Conservation (phyloP, 2,329 filamentous ascomycete genomes). For the Xylariaceae sp. region DNA sequence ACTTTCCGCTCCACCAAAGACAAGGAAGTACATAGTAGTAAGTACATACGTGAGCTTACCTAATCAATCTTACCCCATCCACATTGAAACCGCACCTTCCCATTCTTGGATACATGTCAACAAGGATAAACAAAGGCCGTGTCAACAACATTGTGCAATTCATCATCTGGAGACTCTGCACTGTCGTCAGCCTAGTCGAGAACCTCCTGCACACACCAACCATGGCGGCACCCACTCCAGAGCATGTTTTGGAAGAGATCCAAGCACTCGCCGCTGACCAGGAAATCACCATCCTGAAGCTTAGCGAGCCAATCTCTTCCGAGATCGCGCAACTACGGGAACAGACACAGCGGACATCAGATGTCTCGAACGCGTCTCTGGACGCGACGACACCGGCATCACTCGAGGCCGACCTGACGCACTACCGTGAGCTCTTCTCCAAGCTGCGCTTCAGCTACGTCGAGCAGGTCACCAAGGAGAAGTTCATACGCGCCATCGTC, state of each 20-base stretch:
- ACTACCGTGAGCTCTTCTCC: slow-evolving; percentile 93
- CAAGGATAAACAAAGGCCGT: slow-evolving; percentile 19
- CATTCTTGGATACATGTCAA: slow-evolving; percentile 37
- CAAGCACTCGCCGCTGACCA: slow-evolving; percentile 50
- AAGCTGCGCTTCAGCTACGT: slow-evolving; percentile 97
- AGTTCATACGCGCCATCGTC: slow-evolving; percentile 89
- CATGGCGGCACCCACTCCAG: slow-evolving; percentile 29
- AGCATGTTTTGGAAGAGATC: slow-evolving; percentile 44
- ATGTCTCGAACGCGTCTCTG: slow-evolving; percentile 61
- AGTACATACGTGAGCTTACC: no score
- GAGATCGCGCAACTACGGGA: slow-evolving; percentile 37
- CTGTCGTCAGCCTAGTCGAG: no score
- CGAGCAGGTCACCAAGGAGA: slow-evolving; percentile 97
- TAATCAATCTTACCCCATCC: no score
- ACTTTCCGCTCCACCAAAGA: no score
- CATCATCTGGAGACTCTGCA: no score
- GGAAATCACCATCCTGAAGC: slow-evolving; percentile 67
- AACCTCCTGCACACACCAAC: no score
- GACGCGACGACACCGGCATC: slow-evolving; percentile 68
- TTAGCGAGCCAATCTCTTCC: slow-evolving; percentile 67
- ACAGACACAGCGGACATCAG: slow-evolving; percentile 58
- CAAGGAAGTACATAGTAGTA: no score
- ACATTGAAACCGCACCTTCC: slow-evolving; percentile 18
- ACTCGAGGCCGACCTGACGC: slow-evolving; percentile 74
- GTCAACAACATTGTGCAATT: no score